Base-by-base conservation (phyloP, 1,139 yeast genomes). In the Diutina pseudorugosa region DNA sequence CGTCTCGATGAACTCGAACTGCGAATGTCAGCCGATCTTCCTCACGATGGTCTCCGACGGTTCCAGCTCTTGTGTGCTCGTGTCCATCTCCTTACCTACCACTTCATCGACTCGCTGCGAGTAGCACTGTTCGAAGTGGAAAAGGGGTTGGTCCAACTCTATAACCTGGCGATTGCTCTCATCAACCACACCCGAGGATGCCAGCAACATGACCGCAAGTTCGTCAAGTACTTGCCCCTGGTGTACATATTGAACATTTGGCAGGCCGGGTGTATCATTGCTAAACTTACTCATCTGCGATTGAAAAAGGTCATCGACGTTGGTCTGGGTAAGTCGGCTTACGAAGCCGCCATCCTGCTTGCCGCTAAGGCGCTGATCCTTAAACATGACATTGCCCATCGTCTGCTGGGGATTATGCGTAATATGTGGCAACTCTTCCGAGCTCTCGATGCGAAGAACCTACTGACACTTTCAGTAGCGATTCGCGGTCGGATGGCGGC, bases 391-490 rank as follows among this genome's bases (percentile, higher is more conserved):
- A 83, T 93, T 75, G 90, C 97, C 1, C 88, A 86, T 65, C 77
- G 98, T 57, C 87, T 95, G 0, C 84, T 95, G 53, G 97, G 96
- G 19, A 89, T 93, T 55, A 88, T 93, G 93, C 80, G 87, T 60
- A 90, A 90, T 61, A 83, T 89, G 75, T 93, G 98, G 98, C 89
- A 85, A 57, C 74, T 90, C 56, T 86, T 86, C 65, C 78, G 82
- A 53, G 72, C 79, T 1, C 67, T 83, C 54, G 75, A 79, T 55
- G 77, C 75, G 52, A 72, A 72, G 61, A 66, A 70, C 47, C 52
- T 62, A 55, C 65, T 69, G 27, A 61, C 60, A 23, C 63, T 72
- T 49, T 64, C 75, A 44, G 80, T 90, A 14, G 76, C 77, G 2
- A 83, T 90, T 12, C 75, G 88, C 51, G 83, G 94, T 9, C 76